Evolutionary conservation across 805 yeast species (phyloP), one percentile per base, ranked within the genome.

Genomic region (Cephaloascus albidus): DNA sequence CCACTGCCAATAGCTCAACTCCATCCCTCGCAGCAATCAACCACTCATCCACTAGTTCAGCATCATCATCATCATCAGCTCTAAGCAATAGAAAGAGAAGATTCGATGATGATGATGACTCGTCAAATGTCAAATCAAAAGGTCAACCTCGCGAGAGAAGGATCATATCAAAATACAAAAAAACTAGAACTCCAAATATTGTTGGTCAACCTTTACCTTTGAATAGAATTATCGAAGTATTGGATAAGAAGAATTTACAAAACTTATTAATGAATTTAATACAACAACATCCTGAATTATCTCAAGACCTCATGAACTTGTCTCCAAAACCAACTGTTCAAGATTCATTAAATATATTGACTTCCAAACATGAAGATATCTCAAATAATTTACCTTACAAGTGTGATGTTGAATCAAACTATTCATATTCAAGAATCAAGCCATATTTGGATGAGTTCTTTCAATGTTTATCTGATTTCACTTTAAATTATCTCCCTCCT

Each of bases 371-470:
- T 36, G 53, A 66, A 17, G 53, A 51, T 3, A 72, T 85, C 20
- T 49, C 61, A 17, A 54, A 55, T 8, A 68, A 71, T 43, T 58
- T 87, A 46, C 96, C 96, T 1, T 85, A 83, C 55, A 79, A 80
- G 46, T 86, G 85, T 45, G 88, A 84, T 48, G 66, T 71, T 8
- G 66, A 72, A 30, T 75, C 83, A 36, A 95, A 86, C 55, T 86
- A 86, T 52, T 77, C 89, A 3, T 86, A 76, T 54, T 59, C 83
- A 41, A 68, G 95, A 41, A 84, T 87, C 30, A 78, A 83, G 50
- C 74, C 82, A 4, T 59, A 65, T 42, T 70, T 85, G 44, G 73
- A 74, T 42, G 93, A 83, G 47, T 85, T 86, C 48, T 70, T 84
- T 43, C 67, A 70, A 44, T 77, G 85, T 18, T 62, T 87, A 39